phyloP scores from a whole-genome alignment of 495 filamentous ascomycete genomes.

The Elasticomyces elasticus region DNA sequence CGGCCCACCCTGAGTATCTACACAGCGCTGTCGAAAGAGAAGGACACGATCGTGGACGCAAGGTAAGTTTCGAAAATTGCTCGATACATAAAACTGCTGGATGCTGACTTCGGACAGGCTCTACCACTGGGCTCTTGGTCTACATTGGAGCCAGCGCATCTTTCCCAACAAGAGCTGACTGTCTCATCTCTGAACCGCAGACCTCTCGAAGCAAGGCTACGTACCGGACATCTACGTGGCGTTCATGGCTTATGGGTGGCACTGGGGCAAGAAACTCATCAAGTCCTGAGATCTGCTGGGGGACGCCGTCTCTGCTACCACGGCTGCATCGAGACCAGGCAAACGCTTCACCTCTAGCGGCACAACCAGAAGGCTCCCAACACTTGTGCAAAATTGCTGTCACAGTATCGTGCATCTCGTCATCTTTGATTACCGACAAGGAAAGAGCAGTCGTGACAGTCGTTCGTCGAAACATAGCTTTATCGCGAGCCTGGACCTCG shows the following conservation, averaged over 20 bases:
- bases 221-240: constrained; percentile 21
- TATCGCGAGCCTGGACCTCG: too few relatives aligned
- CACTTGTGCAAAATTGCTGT: too few relatives aligned
- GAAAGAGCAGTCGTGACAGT: too few relatives aligned
- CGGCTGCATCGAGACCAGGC: too few relatives aligned
- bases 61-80: constrained; percentile 20
- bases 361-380: too few relatives aligned
- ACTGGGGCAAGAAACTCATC: constrained; percentile 5
- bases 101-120: constrained; percentile 5
- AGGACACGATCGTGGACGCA: constrained; percentile 20
- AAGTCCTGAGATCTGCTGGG: neutral
- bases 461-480: too few relatives aligned
- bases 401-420: too few relatives aligned
- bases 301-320: neutral
- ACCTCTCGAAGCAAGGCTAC: constrained; percentile 14
- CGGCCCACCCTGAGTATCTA: neutral
- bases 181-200: neutral
- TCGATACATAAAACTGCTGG: too few relatives aligned
- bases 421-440: too few relatives aligned
- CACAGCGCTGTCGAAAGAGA: constrained; percentile 20
- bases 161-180: constrained; percentile 14
- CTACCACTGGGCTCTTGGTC: constrained; percentile 22
- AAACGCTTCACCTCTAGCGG: too few relatives aligned
- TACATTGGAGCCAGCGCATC: constrained; percentile 19
- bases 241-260: constrained; percentile 20